Evolutionary conservation across 805 yeast genomes (phyloP).

Genomic region (Candida montana): DNA sequence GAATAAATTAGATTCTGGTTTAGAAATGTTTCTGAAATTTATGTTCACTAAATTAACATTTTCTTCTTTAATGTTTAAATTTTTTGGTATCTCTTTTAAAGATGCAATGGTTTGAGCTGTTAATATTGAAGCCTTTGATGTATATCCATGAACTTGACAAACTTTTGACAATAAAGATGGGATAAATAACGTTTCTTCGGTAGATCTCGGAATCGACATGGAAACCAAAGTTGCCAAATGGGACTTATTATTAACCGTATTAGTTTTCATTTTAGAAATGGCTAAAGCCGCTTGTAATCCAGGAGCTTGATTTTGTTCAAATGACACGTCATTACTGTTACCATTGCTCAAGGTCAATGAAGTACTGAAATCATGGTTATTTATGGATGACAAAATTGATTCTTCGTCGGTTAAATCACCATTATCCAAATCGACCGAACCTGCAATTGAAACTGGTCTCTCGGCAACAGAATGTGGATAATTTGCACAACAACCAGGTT

Average conservation of each 20-base stretch:
- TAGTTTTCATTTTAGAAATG: conserved; percentile 48
- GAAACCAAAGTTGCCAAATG: conserved; percentile 58
- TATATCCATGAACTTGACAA: conserved; percentile 66
- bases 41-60: conserved; percentile 28
- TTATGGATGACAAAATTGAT: conserved; percentile 23
- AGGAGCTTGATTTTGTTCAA: conserved; percentile 68
- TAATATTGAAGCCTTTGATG: conserved; percentile 61
- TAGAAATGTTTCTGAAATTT: conserved; percentile 33
- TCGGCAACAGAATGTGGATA: conserved; percentile 53
- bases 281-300: conserved; percentile 68
- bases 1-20: conserved; percentile 41
- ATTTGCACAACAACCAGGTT: conserved; percentile 53
- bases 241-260: conserved; percentile 27
- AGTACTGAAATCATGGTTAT: neutral
- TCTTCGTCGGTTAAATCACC: conserved; percentile 48
- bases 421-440: conserved; percentile 44
- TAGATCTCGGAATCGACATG: conserved; percentile 67
- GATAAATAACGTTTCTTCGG: conserved; percentile 71
- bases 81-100: conserved; percentile 45
- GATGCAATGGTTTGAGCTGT: conserved; percentile 70
- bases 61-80: conserved; percentile 9
- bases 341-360: conserved; percentile 5
- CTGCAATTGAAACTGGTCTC: conserved; percentile 59
- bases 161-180: conserved; percentile 67
- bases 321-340: conserved; percentile 35